Evolutionary conservation across 352 stramenopile genomes (phyloP).

Genomic region (Phytophthora parvispora): DNA sequence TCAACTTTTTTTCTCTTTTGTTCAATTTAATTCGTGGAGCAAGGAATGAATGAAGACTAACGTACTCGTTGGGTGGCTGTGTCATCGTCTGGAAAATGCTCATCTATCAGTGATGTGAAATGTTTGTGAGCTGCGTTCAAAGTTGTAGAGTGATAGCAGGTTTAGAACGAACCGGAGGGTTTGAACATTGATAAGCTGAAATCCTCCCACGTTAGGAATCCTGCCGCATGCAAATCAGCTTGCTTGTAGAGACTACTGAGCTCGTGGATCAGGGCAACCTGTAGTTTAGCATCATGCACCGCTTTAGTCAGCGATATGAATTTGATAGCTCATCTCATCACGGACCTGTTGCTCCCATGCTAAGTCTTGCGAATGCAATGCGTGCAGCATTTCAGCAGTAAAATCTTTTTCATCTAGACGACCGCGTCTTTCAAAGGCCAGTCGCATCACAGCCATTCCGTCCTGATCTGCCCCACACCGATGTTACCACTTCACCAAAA

Average conservation of each 20-base stretch:
- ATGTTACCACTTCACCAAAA: not conserved
- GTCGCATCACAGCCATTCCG: conserved; percentile 43
- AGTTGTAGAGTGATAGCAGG: not conserved
- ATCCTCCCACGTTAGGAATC: conserved; percentile 49
- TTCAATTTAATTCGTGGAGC: no score
- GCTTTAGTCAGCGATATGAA: not conserved
- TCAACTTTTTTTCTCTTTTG: conserved; percentile 25
- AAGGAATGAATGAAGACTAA: not conserved
- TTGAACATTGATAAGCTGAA: conserved; percentile 60
- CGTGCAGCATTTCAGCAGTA: conserved; percentile 41
- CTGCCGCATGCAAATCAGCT: conserved; percentile 45
- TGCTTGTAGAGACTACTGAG: conserved; percentile 49
- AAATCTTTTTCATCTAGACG: conserved; percentile 58
- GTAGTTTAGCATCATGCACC: not conserved
- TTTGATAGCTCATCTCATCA: not conserved
- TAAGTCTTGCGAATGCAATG: conserved; percentile 25
- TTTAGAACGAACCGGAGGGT: conserved; percentile 31
- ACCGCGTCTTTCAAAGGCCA: conserved; percentile 45
- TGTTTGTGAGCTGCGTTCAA: not conserved
- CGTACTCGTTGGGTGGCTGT: conserved; percentile 12
- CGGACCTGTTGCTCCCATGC: conserved; percentile 37
- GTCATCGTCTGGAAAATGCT: conserved; percentile 2
- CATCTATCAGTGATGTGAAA: conserved; percentile 4
- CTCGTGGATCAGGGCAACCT: conserved; percentile 48
- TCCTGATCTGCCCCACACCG: conserved; percentile 40